Base-by-base conservation (phyloP, 306 rosid genomes). In the Acacia crassicarpa region DNA sequence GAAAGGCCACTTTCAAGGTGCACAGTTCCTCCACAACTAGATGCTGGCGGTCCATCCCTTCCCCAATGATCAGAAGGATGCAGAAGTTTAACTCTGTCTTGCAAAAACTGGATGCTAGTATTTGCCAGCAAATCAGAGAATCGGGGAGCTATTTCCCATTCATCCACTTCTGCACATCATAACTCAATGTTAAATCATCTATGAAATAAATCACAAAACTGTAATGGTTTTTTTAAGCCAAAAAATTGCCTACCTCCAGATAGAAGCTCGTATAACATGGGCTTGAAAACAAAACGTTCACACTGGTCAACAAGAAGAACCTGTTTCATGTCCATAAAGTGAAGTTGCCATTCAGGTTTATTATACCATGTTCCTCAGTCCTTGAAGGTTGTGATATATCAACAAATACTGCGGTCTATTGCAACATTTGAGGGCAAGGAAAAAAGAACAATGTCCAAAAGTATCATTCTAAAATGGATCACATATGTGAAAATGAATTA, bases 131-230 rank as follows among this genome's bases (percentile, higher is more conserved):
- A 86, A 75, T 95, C 98, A 0, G 86, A 88, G 89, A 95, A 95
- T 71, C 93, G 94, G 70, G 99, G 99, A 79, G 99, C 98, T 84
- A 95, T 93, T 87, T 95, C 98, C 99, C 99, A 95, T 84, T 88
- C 93, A 43, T 95, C 99, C 63, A 95, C 99, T 85, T 95, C 99
- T 93, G 88, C 62, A 84, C 51, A 35, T 46, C 82, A 86, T 59
- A 73, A 75, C 44, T 78, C 46, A 72, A 73, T 76, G 75, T n/a
- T 65, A 35, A 86, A 84, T 68, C 66, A 81, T 63, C 44, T 32
- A 78, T n/a, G 56, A 17, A 82, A 65, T 41, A 56, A 43, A 77
- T 15, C 80, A 72, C 43, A 69, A 82, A 71, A 72, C 4, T n/a
- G 27, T 61, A 81, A 44, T 38, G 49, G 66, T 33, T 73, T 40